Conservation (phyloP, 208 protist species). For the Crithidia sp. region DNA sequence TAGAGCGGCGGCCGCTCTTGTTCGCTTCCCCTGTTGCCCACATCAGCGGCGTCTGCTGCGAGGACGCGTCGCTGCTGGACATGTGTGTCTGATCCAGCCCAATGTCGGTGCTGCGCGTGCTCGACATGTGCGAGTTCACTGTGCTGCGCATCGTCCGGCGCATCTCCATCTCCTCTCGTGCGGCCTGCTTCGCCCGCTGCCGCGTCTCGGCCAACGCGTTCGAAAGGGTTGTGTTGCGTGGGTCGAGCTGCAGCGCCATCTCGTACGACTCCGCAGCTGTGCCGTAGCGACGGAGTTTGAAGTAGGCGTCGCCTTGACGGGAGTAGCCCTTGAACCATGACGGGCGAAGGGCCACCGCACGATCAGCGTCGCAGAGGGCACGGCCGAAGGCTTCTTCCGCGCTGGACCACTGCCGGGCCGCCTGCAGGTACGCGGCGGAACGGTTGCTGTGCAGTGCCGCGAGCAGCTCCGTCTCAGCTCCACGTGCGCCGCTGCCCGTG, state of each 20-base stretch:
- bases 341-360: constrained; percentile 84
- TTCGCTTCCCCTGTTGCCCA: background rate
- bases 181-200: constrained; percentile 36
- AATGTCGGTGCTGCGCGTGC: background rate
- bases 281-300: constrained; percentile 85
- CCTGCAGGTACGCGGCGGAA: constrained; percentile 89
- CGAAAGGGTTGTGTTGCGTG: constrained; percentile 69
- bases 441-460: constrained; percentile 94
- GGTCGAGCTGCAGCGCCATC: constrained; percentile 87
- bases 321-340: constrained; percentile 94
- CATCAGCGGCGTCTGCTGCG: background rate
- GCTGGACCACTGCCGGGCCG: constrained; percentile 55
- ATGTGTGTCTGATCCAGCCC: background rate
- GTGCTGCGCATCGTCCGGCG: constrained; percentile 24
- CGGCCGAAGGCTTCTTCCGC: constrained; percentile 56
- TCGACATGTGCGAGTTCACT: constrained; percentile 10
- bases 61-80: background rate
- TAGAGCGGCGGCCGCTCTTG: background rate
- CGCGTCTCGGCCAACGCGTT: constrained; percentile 63
- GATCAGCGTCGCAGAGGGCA: constrained; percentile 91
- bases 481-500: background rate
- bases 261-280: constrained; percentile 87
- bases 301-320: constrained; percentile 90
- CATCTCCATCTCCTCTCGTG: constrained; percentile 29
- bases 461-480: constrained; percentile 35